phyloP scores from a whole-genome alignment of 148 eudicot genomes.

The Rhododendron molle region DNA sequence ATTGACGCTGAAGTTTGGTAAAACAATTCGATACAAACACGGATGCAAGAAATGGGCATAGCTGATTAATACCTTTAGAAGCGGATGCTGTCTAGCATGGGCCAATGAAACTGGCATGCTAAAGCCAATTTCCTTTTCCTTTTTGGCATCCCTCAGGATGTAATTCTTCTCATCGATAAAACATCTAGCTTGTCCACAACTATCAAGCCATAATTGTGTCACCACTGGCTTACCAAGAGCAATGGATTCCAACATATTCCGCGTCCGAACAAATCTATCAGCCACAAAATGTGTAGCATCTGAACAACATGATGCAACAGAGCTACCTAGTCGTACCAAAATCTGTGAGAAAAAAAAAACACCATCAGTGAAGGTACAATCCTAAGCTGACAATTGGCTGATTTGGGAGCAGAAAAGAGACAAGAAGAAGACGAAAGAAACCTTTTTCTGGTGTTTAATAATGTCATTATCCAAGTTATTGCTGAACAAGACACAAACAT shows the following conservation, averaged over 20 bases:
- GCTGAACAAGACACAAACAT: slow-evolving; percentile 53
- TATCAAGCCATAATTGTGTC: slow-evolving; percentile 78
- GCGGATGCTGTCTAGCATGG: slow-evolving; percentile 66
- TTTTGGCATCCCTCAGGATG: slow-evolving; percentile 76
- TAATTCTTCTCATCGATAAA: slow-evolving; percentile 70
- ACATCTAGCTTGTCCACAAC: slow-evolving; percentile 76
- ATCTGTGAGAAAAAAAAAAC: slow-evolving; percentile 33
- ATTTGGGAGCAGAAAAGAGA: not conserved
- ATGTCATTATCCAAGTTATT: slow-evolving; percentile 40
- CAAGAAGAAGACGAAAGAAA: not conserved
- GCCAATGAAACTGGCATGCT: slow-evolving; percentile 67
- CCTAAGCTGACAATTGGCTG: not conserved
- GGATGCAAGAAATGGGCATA: not conserved
- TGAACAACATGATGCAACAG: slow-evolving; percentile 39
- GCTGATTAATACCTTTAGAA: slow-evolving; percentile 47
- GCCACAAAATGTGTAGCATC: slow-evolving; percentile 82
- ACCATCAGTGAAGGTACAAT: not conserved
- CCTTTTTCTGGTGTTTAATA: slow-evolving; percentile 59
- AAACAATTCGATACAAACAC: not conserved
- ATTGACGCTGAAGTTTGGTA: not conserved
- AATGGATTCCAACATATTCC: slow-evolving; percentile 90
- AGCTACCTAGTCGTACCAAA: slow-evolving; percentile 46
- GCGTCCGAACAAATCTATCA: slow-evolving; percentile 75
- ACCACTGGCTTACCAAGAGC: slow-evolving; percentile 82
- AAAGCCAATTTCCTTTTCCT: slow-evolving; percentile 86